Conservation (phyloP, 1,284 basidiomycete species). For the Microbotryum saponariae region DNA sequence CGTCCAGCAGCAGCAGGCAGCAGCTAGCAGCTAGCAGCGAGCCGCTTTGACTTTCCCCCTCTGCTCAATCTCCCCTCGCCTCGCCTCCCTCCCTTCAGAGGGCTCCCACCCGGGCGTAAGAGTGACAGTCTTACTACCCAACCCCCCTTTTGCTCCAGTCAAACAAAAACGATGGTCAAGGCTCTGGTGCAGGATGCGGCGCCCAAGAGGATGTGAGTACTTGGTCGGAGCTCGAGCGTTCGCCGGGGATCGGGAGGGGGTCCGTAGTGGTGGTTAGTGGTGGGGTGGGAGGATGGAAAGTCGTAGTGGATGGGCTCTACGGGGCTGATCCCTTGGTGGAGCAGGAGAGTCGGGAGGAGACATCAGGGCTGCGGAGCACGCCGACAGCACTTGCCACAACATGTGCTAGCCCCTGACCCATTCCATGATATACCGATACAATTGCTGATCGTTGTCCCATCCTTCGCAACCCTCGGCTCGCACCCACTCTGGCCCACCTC, state of each 20-base stretch:
- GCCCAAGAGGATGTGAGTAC: slow-evolving; percentile 79
- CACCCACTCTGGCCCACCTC: not conserved
- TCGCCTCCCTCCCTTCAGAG: no score
- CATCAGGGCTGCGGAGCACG: no score
- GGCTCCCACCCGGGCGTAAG: no score
- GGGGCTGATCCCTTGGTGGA: not conserved
- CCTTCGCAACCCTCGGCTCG: not conserved
- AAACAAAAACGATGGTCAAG: slow-evolving; percentile 51
- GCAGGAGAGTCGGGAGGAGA: not conserved
- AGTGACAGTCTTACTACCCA: no score
- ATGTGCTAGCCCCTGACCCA: not conserved
- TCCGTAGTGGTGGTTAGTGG: no score
- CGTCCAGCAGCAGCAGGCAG: no score
- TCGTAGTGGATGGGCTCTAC: no score
- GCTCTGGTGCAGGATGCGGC: slow-evolving; percentile 76
- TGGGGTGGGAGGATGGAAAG: not conserved
- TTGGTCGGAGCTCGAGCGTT: not conserved
- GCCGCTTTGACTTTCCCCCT: no score
- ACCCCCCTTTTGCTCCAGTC: no score
- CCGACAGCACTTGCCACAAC: no score
- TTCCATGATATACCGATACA: not conserved
- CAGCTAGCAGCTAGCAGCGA: no score
- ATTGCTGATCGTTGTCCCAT: slow-evolving; percentile 7
- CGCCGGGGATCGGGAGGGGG: not conserved
- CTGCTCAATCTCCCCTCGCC: no score